Evolutionary conservation across 2,329 filamentous ascomycete genomes (phyloP), one percentile per base, ranked within the genome.

Genomic region (Hypomyces rosellus): DNA sequence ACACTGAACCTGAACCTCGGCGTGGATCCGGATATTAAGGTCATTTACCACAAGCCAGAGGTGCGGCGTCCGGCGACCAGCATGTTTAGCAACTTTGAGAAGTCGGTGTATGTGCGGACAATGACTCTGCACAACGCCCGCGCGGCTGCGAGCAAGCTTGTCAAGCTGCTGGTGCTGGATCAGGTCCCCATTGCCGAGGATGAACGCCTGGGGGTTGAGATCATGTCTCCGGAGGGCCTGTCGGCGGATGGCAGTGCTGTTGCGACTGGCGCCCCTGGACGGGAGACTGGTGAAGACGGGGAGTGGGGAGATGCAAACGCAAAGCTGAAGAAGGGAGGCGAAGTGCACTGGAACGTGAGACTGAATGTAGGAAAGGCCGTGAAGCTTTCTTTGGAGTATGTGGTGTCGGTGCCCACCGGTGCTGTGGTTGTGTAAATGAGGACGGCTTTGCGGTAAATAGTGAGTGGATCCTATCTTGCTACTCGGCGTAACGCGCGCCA

Each of bases 151-250:
- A 62, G 61, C 14, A 69, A 69, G 54, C 59, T 71, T 0, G 69
- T 77, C 13, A 70, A 70, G 1, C 38, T 85, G 2, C 65, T 75
- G 1, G 74, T 84, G 22, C 61, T 80, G 3, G 82, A 85, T 54
- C 81, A 85, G 63, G 68, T 84, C 2, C 82, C 81, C 3, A 69
- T 84, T n/a, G 80, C 74, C 18, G 74, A 84, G 61, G 80, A 84
- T 48, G 80, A 83, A 60, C 68, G 73, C 38, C 65, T 85, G 5
- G 68, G 69, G 4, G 72, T 85, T 8, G 73, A 75, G 1, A 60
- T 84, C 34, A 55, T 73, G 13, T 61, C 65, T n/a, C 81, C 82
- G 1, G 64, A 63, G 3, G 78, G 77, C 0, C 55, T 85, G 38
- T 58, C 58, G 1, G 55, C 63, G 3, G 70, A 68, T 1, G 73